Evolutionary conservation across 2,329 filamentous ascomycete species (phyloP), one percentile per base, ranked within the genome.

Genomic region (Macrophomina phaseolina): DNA sequence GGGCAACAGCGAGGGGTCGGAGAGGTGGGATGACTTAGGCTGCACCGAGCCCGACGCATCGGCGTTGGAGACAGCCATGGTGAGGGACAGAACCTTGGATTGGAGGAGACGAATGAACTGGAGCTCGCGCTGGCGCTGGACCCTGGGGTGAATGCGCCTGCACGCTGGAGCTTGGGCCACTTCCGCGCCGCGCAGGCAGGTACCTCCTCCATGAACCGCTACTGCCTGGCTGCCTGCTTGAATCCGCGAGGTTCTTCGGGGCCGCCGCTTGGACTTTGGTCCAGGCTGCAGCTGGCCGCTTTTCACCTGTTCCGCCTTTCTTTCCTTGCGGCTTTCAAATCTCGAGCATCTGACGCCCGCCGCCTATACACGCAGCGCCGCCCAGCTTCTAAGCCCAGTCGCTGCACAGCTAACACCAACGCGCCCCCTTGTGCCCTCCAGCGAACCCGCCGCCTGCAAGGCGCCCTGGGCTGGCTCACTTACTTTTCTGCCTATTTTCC

Each of bases 1-100:
- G 65, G 90, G 89, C 66, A 87, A 87, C 3, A 96, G 85, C 65
- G 88, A 87, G 12, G 89, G 86, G 74, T 96, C 93, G 68, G 90
- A 81, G 45, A 92, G 85, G 77, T 94, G 88, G 65, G 83, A 68
- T 3, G 76, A 77, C 55, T 67, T 74, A 23, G 75, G 69, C 12
- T 69, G 62, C 30, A 51, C 52, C 28, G 40, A n/a, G 18, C n/a
- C 30, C 23, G 52, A n/a, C 14, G 49, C 49, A 6, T 36, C 11
- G 12, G 32, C 36, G 51, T 38, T 38, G 42, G 62, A 34, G n/a
- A 65, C 40, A 30, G 40, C 53, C 64, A 65, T 65, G 64, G 32
- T 9, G 51, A 18, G 30, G 9, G 46, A 12, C 6, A 30, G 61
- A 18, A 7, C 38, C 30, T 5, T 30, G 16, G 34, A 38, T n/a